A percentile compares a stretch with the other conserved stretches of the same genome.
Evolutionary conservation across 768 basidiomycete species (phyloP).

Genomic region (Austroboletus festivus): DNA sequence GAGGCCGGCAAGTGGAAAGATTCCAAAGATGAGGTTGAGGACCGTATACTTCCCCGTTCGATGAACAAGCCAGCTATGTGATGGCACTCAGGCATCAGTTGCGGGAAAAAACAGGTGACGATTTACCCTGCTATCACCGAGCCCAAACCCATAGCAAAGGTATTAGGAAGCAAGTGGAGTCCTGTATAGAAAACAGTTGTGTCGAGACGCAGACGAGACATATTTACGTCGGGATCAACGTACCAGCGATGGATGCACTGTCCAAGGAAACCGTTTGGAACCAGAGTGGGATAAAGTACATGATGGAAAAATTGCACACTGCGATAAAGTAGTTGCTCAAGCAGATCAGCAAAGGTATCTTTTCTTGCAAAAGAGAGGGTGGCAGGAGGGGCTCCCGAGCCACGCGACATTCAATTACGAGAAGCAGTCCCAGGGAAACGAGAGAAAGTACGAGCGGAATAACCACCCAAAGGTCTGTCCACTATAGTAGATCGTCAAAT

Average conservation of each 20-base stretch:
- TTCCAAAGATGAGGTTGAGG: constrained; percentile 9
- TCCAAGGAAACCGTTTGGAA: constrained; percentile 13
- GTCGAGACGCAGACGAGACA: neutral
- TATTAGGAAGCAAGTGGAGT: constrained; percentile 13
- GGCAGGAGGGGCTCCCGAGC: constrained; percentile 13
- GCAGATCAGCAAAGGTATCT: constrained; percentile 6
- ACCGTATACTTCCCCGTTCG: constrained; percentile 11
- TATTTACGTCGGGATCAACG: neutral
- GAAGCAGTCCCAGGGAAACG: constrained; percentile 6
- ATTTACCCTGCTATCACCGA: constrained; percentile 9
- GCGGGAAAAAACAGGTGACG: too few relatives aligned
- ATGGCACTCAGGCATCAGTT: neutral
- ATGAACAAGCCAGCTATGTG: constrained; percentile 7
- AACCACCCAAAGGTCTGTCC: constrained; percentile 5
- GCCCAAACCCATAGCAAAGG: constrained; percentile 12
- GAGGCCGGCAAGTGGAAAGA: constrained; percentile 10
- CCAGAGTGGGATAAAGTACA: constrained; percentile 16
- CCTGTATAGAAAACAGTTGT: neutral
- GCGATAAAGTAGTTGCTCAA: constrained; percentile 8
- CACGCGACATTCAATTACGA: constrained; percentile 4
- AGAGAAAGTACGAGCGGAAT: constrained; percentile 8
- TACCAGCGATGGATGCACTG: constrained; percentile 11
- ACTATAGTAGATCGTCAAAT: neutral
- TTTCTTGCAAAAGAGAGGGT: constrained; percentile 3
- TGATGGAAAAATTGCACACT: constrained; percentile 13